Conservation (phyloP, 768 basidiomycete genomes). For the Agrocybe praecox region DNA sequence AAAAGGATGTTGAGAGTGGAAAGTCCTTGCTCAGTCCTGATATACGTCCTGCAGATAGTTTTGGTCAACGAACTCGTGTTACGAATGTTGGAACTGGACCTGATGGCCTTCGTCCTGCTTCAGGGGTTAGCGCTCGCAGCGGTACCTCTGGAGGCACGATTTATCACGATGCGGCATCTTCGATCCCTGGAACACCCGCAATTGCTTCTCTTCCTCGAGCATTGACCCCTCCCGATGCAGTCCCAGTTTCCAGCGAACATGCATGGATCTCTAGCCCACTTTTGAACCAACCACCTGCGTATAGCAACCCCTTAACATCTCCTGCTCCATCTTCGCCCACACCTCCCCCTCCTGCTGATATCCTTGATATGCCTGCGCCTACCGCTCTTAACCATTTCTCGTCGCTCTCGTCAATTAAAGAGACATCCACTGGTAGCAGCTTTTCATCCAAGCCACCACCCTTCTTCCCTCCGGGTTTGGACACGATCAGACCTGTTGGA, state of each 20-base stretch:
- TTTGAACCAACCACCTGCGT: constrained; percentile 16
- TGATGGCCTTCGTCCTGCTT: constrained; percentile 55
- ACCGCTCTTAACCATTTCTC: constrained; percentile 55
- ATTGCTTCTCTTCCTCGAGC: constrained; percentile 48
- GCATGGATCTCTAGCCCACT: constrained; percentile 25
- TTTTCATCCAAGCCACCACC: constrained; percentile 23
- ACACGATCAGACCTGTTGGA: constrained; percentile 27
- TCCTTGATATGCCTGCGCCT: constrained; percentile 49
- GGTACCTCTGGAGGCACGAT: constrained; percentile 55
- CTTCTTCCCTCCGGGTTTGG: constrained; percentile 41
- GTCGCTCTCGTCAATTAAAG: constrained; percentile 36
- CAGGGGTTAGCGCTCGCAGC: constrained; percentile 57
- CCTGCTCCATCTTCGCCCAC: constrained; percentile 6
- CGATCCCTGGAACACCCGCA: constrained; percentile 43
- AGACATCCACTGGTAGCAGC: constrained; percentile 33
- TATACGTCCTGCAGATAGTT: constrained; percentile 27
- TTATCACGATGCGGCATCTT: constrained; percentile 66
- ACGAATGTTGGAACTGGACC: constrained; percentile 32
- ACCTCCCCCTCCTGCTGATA: constrained; percentile 19
- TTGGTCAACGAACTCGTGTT: constrained; percentile 18
- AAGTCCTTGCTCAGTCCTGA: constrained; percentile 34
- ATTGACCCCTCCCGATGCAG: constrained; percentile 41
- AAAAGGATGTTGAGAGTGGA: constrained; percentile 51
- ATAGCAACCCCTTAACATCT: constrained; percentile 16
- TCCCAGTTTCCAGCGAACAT: constrained; percentile 16